Conservation (phyloP, 352 stramenopile genomes). For the Blastocystis sp. region DNA sequence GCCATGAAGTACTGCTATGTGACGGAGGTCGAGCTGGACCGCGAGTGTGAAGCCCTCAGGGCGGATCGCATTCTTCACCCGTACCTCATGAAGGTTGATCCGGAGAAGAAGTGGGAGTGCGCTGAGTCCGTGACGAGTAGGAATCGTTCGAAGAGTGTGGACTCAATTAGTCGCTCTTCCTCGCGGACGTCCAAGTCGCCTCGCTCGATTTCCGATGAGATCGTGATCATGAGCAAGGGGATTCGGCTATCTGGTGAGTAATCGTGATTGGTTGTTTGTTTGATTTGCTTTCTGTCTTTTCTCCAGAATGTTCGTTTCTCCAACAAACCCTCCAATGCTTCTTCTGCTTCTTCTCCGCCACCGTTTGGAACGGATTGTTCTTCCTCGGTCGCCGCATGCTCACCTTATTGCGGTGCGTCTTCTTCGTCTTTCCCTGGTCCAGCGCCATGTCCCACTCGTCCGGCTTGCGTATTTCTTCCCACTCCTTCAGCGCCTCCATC, state of each 20-base stretch:
- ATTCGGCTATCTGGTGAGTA: too few relatives aligned
- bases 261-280: background rate
- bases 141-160: constrained; percentile 48
- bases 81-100: constrained; percentile 27
- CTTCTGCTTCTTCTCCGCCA: constrained; percentile 25
- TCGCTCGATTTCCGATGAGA: constrained; percentile 56
- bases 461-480: constrained; percentile 61
- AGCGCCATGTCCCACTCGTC: constrained; percentile 71
- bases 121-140: background rate
- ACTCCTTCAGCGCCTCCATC: constrained; percentile 36
- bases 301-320: background rate
- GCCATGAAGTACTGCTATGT: constrained; percentile 33
- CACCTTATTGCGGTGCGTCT: constrained; percentile 30
- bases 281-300: constrained; percentile 5
- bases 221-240: constrained; percentile 16
- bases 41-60: constrained; percentile 35
- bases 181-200: constrained; percentile 6
- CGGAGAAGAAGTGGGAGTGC: background rate
- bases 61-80: constrained; percentile 64
- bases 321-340: background rate
- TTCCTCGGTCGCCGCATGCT: background rate
- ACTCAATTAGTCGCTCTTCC: constrained; percentile 1
- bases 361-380: constrained; percentile 56
- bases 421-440: constrained; percentile 59
- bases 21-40: constrained; percentile 50